Percentiles rank a stretch among this genome's conserved stretches.
These are phyloP conservation scores for Thelonectria rubi DNA, from an alignment of 2,329 filamentous ascomycete genomes.

Conservation along the genomic window DNA sequence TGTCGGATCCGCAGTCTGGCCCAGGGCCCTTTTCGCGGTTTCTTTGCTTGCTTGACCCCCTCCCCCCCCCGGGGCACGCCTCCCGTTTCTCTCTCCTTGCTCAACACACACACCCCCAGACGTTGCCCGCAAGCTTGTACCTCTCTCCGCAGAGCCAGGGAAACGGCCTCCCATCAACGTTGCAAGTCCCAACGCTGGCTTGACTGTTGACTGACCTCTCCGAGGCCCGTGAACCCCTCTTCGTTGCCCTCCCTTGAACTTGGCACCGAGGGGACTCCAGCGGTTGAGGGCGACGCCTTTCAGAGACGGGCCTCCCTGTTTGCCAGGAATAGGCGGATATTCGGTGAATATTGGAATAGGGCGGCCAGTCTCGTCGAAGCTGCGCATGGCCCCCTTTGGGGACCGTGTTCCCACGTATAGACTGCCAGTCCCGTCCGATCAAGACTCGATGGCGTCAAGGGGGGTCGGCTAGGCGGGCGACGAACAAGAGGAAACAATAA, in stretches of 20 bases:
- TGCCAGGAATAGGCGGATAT: neutral
- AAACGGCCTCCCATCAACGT: no score
- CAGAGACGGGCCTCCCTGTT: no score
- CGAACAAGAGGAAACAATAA: conserved; percentile 37
- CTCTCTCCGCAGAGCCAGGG: conserved; percentile 12
- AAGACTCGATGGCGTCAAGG: conserved; percentile 33
- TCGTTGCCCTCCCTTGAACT: conserved; percentile 28
- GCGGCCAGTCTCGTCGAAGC: conserved; percentile 8
- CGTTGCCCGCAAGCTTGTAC: neutral
- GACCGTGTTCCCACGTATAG: conserved; percentile 21
- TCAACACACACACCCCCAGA: conserved; percentile 13
- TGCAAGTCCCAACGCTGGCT: no score
- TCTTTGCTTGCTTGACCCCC: neutral
- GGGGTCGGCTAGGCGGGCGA: neutral
- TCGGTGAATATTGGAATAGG: neutral
- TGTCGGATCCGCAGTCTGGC: conserved; percentile 31
- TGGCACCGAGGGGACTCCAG: neutral
- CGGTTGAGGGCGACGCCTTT: no score
- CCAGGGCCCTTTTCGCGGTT: conserved; percentile 2
- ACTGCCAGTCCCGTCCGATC: conserved; percentile 32
- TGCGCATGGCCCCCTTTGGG: neutral
- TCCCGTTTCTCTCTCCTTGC: no score
- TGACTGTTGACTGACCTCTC: conserved; percentile 22
- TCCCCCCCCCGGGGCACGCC: conserved; percentile 2
- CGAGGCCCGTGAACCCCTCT: conserved; percentile 25